A percentile compares a stretch with the other conserved stretches of the same genome.
Conservation (phyloP, 176 grass and related monocot genomes). For the Aegilops longissima region DNA sequence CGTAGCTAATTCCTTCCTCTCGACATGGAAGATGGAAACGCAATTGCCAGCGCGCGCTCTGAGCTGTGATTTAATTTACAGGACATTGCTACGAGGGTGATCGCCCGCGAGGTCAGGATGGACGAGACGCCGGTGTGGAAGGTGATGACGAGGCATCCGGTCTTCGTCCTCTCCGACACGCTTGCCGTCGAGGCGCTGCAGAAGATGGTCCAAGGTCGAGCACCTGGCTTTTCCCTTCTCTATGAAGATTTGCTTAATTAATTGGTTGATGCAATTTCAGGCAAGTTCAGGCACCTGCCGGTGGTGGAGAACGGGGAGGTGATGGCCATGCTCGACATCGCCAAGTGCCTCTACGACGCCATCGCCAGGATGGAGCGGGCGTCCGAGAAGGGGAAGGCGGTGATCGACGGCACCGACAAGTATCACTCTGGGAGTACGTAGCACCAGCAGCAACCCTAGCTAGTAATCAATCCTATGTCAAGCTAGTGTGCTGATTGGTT, state of each 20-base stretch:
- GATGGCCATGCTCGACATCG: constrained; percentile 80
- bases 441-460: constrained; percentile 4
- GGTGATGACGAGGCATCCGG: constrained; percentile 77
- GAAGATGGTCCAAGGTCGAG: constrained; percentile 74
- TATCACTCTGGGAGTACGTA: constrained; percentile 38
- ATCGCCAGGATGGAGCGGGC: constrained; percentile 64
- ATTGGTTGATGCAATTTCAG: constrained; percentile 20
- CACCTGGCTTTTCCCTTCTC: background rate
- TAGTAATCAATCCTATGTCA: background rate
- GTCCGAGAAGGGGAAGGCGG: constrained; percentile 66
- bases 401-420: constrained; percentile 58
- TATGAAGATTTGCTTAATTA: too few species aligned
- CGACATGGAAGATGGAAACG: background rate
- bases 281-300: constrained; percentile 79
- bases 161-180: constrained; percentile 72
- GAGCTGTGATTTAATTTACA: background rate
- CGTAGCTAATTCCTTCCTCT: background rate
- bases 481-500: background rate
- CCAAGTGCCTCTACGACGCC: constrained; percentile 80
- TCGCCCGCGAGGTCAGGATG: constrained; percentile 54
- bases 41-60: background rate
- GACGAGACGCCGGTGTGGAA: constrained; percentile 63
- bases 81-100: constrained; percentile 62
- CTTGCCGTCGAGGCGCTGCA: constrained; percentile 70
- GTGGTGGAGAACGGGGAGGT: constrained; percentile 95